These are phyloP conservation scores for Thalassiosira allenii DNA, from an alignment of 352 stramenopile genomes.

Conservation along the genomic window DNA sequence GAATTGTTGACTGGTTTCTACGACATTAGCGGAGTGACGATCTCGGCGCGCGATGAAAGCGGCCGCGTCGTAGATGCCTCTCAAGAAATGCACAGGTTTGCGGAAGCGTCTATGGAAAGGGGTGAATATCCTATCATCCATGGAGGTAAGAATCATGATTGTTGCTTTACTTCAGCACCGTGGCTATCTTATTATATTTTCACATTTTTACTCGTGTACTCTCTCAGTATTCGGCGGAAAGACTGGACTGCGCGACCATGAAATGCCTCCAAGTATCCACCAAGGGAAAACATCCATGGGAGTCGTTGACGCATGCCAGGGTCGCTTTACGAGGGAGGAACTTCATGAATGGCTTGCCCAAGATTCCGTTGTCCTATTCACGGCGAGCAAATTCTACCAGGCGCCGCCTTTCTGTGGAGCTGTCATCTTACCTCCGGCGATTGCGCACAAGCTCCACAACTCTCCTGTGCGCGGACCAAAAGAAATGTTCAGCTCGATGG, in stretches of 20 bases:
- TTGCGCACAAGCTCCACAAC: constrained; percentile 60
- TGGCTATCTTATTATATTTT: too few relatives aligned
- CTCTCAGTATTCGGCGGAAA: constrained; percentile 73
- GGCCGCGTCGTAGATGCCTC: constrained; percentile 62
- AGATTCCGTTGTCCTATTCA: constrained; percentile 77
- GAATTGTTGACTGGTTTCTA: constrained; percentile 64
- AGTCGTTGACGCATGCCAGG: constrained; percentile 79
- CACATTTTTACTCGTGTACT: not conserved
- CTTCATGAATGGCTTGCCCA: constrained; percentile 70
- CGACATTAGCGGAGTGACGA: constrained; percentile 50
- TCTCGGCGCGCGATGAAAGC: constrained; percentile 55
- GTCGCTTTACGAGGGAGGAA: constrained; percentile 70
- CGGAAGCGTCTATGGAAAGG: constrained; percentile 13
- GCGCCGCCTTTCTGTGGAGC: constrained; percentile 77
- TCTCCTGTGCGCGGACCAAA: constrained; percentile 34
- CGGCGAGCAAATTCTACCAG: constrained; percentile 79
- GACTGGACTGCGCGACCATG: constrained; percentile 67
- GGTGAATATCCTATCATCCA: constrained; percentile 68
- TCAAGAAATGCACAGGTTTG: constrained; percentile 54
- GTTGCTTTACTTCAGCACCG: too few relatives aligned
- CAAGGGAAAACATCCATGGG: constrained; percentile 60
- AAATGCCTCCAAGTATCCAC: constrained; percentile 66
- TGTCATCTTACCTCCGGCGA: constrained; percentile 62
- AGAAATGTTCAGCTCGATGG: constrained; percentile 56
- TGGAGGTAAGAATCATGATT: constrained; percentile 32